Base-by-base conservation (phyloP, 768 basidiomycete genomes). In the Mycena crocata region DNA sequence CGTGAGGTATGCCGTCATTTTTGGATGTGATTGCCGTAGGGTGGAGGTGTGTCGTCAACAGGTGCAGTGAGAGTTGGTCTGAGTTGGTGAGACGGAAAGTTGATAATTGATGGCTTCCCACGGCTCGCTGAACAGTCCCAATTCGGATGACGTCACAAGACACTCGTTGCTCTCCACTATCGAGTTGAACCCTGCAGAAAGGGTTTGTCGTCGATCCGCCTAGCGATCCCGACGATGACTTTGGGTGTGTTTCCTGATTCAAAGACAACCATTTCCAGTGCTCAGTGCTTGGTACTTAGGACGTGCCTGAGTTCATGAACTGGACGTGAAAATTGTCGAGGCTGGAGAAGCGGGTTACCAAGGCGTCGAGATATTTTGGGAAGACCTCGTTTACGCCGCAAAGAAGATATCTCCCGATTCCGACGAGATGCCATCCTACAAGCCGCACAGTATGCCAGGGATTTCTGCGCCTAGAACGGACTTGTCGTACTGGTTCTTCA, bases 361-460 rank as follows among this genome's bases (percentile, higher is more conserved):
- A 26, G 60, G 60, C 37, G 40, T 62, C 35, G 60, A 62, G 50
- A 31, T 62, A 32, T 62, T 52, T 31, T 62, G 60, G 60, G 60
- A 62, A 23, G 60, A 62, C 31, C 46, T 62, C 37, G 60, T 62
- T 31, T 62, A 62, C 23, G 35, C 24, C 4, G 49, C 60, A 19
- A 49, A 52, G 42, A 62, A 35, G 19, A 39, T 52, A 8, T 21
- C 48, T 23, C 60, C 49, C 30, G 60, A 23, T n/a, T 44, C 34
- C 13, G 40, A 31, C 49, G 60, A 52, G 37, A 62, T 1, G 49
- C 60, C 17, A 62, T 62, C 10, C 17, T 62, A 9, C 46, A 19
- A 21, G 60, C 60, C n/a, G 37, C 49, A 21, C 35, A 52, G 28
- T 52, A 54, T 40, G 49, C 32, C 19, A 37, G 39, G 34, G 39